Conservation (phyloP, 495 filamentous ascomycete genomes). For the Daldinia caldariorum region DNA sequence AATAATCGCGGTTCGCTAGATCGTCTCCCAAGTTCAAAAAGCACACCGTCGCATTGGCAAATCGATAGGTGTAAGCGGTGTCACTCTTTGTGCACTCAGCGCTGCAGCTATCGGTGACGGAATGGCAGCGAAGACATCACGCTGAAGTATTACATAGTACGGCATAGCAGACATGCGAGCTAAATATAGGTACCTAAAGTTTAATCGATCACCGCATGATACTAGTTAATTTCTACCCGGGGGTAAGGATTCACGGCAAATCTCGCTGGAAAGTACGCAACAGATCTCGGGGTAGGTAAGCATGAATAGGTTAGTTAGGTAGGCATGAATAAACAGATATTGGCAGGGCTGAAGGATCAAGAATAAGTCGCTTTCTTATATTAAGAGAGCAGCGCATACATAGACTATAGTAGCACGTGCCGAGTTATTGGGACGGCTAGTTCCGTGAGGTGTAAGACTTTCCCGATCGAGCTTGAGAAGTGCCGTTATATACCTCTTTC, state of each 20-base stretch:
- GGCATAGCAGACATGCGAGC: not conserved
- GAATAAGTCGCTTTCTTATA: slow-evolving; percentile 8
- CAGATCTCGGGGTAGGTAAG: slow-evolving; percentile 9
- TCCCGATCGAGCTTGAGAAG: slow-evolving; percentile 27
- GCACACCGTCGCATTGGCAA: slow-evolving; percentile 15
- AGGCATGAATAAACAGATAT: slow-evolving; percentile 15
- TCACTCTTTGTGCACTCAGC: not conserved
- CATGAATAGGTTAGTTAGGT: no score
- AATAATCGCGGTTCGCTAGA: slow-evolving; percentile 28
- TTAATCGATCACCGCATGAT: not conserved
- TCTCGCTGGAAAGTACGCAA: not conserved
- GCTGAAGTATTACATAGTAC: not conserved
- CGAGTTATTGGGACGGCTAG: slow-evolving; percentile 31
- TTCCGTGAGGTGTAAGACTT: slow-evolving; percentile 29
- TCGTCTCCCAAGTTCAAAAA: slow-evolving; percentile 16
- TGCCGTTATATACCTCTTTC: slow-evolving; percentile 27
- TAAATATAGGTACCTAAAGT: slow-evolving; percentile 4
- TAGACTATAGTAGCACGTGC: no score
- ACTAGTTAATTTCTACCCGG: slow-evolving; percentile 2
- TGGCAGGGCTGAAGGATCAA: slow-evolving; percentile 37
- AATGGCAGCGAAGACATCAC: not conserved
- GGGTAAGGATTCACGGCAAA: not conserved
- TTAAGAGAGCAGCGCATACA: slow-evolving; percentile 7
- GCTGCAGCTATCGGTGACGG: not conserved
- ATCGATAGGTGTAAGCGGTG: slow-evolving; percentile 12